A percentile compares a stretch with the other conserved stretches of the same genome.
Conservation (phyloP, 129 eudicot genomes). For the Chrysanthemum seticuspe region DNA sequence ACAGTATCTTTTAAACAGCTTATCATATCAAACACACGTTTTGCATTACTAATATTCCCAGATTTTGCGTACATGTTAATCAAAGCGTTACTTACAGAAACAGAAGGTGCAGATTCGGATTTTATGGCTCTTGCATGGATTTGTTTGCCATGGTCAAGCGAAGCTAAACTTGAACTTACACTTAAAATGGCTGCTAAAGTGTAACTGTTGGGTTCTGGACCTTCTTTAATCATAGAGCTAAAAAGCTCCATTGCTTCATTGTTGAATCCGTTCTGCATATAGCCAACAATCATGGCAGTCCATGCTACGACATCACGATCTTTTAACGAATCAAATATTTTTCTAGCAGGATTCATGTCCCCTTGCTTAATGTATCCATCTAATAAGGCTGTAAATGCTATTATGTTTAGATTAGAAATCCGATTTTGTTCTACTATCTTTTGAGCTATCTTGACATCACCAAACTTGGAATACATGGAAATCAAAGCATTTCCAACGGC, state of each 20-base stretch:
- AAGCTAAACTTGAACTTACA: conserved; percentile 75
- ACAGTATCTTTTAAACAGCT: conserved; percentile 46
- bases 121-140: conserved; percentile 63
- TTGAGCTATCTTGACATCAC: conserved; percentile 49
- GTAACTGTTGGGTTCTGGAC: conserved; percentile 67
- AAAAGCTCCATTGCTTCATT: conserved; percentile 60
- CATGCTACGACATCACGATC: conserved; percentile 77
- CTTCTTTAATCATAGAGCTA: conserved; percentile 58
- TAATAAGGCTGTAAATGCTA: conserved; percentile 68
- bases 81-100: conserved; percentile 71
- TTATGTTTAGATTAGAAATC: conserved; percentile 41
- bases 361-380: conserved; percentile 79
- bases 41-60: conserved; percentile 56
- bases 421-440: conserved; percentile 37
- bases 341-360: conserved; percentile 53
- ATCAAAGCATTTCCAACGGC: conserved; percentile 75
- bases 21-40: conserved; percentile 45
- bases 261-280: conserved; percentile 63
- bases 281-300: conserved; percentile 92
- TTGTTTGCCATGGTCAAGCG: conserved; percentile 67
- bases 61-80: conserved; percentile 83
- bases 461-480: conserved; percentile 72
- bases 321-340: conserved; percentile 60
- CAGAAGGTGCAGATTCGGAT: conserved; percentile 36
- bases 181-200: conserved; percentile 73